A percentile compares a stretch with the other conserved stretches of the same genome.
Conservation (phyloP, 1,139 yeast species). For the Debaryomyces coudertii region DNA sequence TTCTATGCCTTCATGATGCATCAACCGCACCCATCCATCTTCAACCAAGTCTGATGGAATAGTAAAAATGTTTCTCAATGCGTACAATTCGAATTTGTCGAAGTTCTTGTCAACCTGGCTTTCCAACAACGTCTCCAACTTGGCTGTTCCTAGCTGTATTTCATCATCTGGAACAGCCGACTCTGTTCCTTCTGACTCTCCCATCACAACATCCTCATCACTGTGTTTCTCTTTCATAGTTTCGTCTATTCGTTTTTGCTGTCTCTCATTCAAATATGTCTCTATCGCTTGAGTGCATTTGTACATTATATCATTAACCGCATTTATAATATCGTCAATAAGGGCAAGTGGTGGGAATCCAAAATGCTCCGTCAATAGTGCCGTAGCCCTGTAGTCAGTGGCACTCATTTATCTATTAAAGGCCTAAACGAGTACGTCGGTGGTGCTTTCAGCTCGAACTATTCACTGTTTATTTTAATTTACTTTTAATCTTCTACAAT, state of each 20-base stretch:
- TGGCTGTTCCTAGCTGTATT: constrained; percentile 75
- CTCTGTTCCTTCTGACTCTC: constrained; percentile 3
- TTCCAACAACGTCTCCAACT: constrained; percentile 77
- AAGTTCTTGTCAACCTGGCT: constrained; percentile 80
- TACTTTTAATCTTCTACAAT: not conserved
- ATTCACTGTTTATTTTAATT: constrained; percentile 8
- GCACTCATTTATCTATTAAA: constrained; percentile 1
- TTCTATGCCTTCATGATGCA: constrained; percentile 66
- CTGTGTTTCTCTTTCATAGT: constrained; percentile 14
- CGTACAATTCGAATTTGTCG: constrained; percentile 84
- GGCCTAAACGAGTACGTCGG: not conserved
- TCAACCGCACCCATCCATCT: constrained; percentile 67
- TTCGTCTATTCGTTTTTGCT: constrained; percentile 20
- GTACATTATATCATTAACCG: constrained; percentile 83
- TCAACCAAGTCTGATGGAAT: constrained; percentile 71
- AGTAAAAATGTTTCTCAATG: constrained; percentile 72
- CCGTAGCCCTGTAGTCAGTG: constrained; percentile 51
- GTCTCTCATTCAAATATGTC: constrained; percentile 52
- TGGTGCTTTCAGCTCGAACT: not conserved
- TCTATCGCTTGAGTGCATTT: constrained; percentile 84
- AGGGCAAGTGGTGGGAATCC: constrained; percentile 87
- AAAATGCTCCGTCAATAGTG: constrained; percentile 79
- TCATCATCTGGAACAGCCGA: constrained; percentile 41
- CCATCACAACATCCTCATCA: constrained; percentile 25
- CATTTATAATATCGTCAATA: constrained; percentile 87